phyloP scores from a whole-genome alignment of 2,329 filamentous ascomycete genomes.

The Monosporascus sp. region DNA sequence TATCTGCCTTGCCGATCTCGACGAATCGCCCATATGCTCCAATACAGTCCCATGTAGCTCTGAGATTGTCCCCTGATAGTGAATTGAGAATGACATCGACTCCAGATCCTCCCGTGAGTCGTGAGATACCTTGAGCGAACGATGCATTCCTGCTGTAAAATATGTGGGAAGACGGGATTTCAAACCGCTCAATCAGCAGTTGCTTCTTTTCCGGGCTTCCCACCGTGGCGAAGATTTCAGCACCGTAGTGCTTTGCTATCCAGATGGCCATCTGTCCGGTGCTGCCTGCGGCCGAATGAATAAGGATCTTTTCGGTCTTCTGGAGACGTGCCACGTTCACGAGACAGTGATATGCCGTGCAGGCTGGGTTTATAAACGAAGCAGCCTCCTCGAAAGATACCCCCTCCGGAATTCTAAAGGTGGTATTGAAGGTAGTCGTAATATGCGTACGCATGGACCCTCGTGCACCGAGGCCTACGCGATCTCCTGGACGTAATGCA shows the following conservation, averaged over 20 bases:
- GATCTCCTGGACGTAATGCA: conserved; percentile 7
- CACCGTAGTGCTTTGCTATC: conserved; percentile 1
- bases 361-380: not conserved
- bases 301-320: conserved; percentile 8
- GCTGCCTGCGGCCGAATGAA: conserved; percentile 9
- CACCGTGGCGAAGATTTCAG: conserved; percentile 23
- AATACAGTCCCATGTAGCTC: conserved; percentile 33
- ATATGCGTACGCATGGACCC: conserved; percentile 6
- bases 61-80: conserved; percentile 15
- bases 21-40: conserved; percentile 36
- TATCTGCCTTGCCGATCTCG: conserved; percentile 35
- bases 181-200: conserved; percentile 15
- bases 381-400: not conserved
- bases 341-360: conserved; percentile 20
- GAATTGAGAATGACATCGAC: conserved; percentile 21
- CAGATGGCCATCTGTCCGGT: conserved; percentile 4
- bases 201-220: conserved; percentile 18
- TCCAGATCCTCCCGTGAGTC: conserved; percentile 11
- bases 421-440: not conserved
- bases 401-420: not conserved
- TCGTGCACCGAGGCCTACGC: not conserved
- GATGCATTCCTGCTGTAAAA: conserved; percentile 16
- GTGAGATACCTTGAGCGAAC: conserved; percentile 16
- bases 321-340: conserved; percentile 15
- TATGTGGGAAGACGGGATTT: conserved; percentile 20